phyloP scores from a whole-genome alignment of 169 alveolate species.

The Plasmodium gonderi region DNA sequence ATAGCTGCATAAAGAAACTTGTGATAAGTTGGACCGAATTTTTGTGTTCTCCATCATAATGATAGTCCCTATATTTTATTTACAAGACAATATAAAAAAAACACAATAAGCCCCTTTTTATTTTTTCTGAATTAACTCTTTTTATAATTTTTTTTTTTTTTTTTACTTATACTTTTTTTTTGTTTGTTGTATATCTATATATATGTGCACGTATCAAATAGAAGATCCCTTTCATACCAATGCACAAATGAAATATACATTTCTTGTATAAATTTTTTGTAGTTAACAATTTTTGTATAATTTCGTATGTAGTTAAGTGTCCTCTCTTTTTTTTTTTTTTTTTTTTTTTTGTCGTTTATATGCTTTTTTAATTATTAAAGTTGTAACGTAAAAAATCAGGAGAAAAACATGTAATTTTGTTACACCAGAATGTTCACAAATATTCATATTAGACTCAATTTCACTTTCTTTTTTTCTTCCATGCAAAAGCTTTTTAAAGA shows the following conservation, averaged over 20 bases:
- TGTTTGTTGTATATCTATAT: neutral
- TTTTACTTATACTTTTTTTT: neutral
- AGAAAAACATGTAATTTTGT: neutral
- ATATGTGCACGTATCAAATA: neutral
- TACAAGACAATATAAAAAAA: no score
- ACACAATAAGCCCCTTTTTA: no score
- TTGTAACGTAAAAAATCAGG: neutral
- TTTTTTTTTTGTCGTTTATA: neutral
- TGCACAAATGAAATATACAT: neutral
- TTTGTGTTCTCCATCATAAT: neutral
- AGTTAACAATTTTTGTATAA: neutral
- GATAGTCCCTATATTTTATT: neutral
- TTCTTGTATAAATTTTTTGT: neutral
- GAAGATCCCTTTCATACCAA: neutral
- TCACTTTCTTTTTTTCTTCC: neutral
- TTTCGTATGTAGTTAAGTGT: neutral
- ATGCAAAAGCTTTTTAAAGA: no score
- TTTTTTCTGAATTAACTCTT: neutral
- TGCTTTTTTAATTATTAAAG: neutral
- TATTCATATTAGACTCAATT: neutral
- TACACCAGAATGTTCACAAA: neutral
- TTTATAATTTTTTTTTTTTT: neutral
- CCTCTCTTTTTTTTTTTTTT: neutral
- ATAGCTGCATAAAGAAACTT: neutral
- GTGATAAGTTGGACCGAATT: neutral